Base-by-base conservation (phyloP, 1,284 basidiomycete species). In the Bjerkandera adusta region DNA sequence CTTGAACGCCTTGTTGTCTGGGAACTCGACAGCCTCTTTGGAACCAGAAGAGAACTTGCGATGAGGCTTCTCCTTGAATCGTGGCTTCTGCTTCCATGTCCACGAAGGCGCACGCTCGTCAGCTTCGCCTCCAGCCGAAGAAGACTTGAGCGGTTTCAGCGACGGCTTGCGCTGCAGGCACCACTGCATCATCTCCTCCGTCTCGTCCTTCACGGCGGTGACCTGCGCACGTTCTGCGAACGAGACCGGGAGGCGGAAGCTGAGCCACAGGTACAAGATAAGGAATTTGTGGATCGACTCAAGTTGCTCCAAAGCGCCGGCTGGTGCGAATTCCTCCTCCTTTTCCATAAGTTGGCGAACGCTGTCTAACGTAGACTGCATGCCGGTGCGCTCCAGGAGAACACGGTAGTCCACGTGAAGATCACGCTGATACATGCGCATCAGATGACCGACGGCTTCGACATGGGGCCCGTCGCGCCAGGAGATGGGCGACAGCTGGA, bases 181-280 rank as follows among this genome's bases (percentile, higher is more conserved):
- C 75, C 77, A 83, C 45, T 92, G 83, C 58, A 96, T 77, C 10
- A 75, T 83, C 22, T 63, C 61, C 66, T 97, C 91, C 4, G 83
- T 71, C 26, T 83, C 69, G n/a, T 61, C 62, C 64, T 92, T 92
- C 45, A 88, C 59, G 35, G 63, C 65, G 4, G 68, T 59, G 1
- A 81, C 85, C 33, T 73, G 66, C 8, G 69, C 64, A 25, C 75
- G 68, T 27, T 88, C 76, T 13, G 78, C 70, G 63, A 91, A 98
- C 10, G 82, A 76, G 37, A 93, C 72, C 1, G 83, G 77, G 40
- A 84, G 76, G n/a, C 95, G 82, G 66, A 83, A 86, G 18, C 76
- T 76, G 48, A 97, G 75, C 96, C 96, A 99, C 44, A 92, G 72
- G 65, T 98, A 98, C 15, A 89, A 57, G 13, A 89, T 83, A 21